Base-by-base conservation (phyloP, 257 asterid genomes). In the Anisodus acutangulus region DNA sequence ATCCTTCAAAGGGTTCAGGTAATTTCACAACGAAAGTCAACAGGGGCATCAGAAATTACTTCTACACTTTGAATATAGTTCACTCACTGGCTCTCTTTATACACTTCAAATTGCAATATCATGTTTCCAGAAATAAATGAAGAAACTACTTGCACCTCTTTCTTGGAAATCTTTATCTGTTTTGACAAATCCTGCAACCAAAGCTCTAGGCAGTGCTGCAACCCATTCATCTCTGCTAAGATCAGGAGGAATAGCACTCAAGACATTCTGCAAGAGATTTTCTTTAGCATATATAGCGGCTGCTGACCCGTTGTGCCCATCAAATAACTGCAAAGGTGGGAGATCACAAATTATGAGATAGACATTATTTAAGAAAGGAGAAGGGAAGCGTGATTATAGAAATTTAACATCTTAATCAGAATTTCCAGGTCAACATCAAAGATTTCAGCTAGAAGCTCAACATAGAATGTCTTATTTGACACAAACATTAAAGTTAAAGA, bases 251-350 rank as follows among this genome's bases (percentile, higher is more conserved):
- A 94, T 94, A 88, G 97, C 93, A 87, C 83, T 83, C 93, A 94
- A 88, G 68, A 96, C 92, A 86, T 94, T 96, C 89, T 88, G 93
- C 89, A 96, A 89, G 58, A 96, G 95, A 88, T 91, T 92, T 87
- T 96, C 99, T 86, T 94, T 96, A 19, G 98, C 31, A 85, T 94
- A 96, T 88, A 93, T 90, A 72, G 99, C 99, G 45, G 98, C 99
- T 74, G 97, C 98, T 78, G 99, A 91, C 87, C 99, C 99, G 86
- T 96, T 96, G 87, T 96, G 99, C 71, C 99, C 99, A 88, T 96
- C 99, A 86, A 96, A 94, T 87, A 96, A 86, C 99, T 96, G 94
- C 82, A 88, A 83, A 69, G 55, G 53, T 67, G 64, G 85, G 84
- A 84, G 81, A 83, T 81, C 45, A 37, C 59, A 79, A 74, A 67